Evolutionary conservation across 305 asterid species (phyloP).

Genomic region (Solanum hybrid): DNA sequence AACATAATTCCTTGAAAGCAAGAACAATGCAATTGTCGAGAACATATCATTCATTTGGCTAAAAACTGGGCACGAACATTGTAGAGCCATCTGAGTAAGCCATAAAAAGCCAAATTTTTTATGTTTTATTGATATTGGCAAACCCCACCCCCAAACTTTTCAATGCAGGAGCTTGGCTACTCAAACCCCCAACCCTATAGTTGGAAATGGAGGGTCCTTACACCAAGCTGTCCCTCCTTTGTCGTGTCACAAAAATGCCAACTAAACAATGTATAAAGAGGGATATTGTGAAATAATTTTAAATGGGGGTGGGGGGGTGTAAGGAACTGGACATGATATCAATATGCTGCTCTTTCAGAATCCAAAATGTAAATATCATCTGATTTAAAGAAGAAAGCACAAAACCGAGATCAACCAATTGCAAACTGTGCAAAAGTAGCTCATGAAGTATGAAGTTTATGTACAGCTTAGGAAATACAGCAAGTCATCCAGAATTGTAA

Average conservation of each 20-base stretch:
- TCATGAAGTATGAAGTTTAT: neutral
- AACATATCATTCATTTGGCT: neutral
- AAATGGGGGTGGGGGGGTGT: neutral
- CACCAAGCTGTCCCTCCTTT: neutral
- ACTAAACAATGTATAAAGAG: neutral
- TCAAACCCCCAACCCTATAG: neutral
- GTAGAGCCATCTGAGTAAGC: neutral
- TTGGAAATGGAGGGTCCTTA: neutral
- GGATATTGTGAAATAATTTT: neutral
- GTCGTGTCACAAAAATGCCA: neutral
- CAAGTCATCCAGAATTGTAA: neutral
- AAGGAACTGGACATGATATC: neutral
- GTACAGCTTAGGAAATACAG: neutral
- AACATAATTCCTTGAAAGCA: neutral
- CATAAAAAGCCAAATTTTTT: neutral
- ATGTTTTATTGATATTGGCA: neutral
- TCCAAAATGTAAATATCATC: neutral
- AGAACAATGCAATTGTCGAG: neutral
- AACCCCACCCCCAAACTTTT: neutral
- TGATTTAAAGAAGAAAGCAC: neutral
- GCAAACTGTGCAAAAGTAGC: neutral
- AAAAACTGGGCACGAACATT: neutral
- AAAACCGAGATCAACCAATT: neutral
- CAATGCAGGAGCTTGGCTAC: neutral
- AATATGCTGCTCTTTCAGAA: neutral